Conservation (phyloP, 176 grass and related monocot species). For the Poa annua region DNA sequence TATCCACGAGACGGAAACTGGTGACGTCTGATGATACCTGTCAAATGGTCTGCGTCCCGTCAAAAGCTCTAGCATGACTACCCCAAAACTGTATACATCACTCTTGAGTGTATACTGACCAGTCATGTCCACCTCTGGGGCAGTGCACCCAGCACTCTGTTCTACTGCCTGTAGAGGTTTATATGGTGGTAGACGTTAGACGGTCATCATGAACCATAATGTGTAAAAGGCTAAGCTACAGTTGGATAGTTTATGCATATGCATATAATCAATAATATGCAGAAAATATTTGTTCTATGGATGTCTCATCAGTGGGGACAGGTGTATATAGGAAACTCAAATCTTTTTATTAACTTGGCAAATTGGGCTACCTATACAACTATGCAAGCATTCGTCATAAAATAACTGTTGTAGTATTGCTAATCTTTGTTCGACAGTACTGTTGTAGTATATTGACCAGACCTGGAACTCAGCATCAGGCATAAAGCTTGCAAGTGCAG, state of each 20-base stretch:
- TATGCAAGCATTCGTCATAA: conserved; percentile 17
- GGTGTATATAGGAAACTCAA: background rate
- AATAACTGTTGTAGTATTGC: background rate
- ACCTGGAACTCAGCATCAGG: conserved; percentile 87
- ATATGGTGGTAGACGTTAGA: conserved; percentile 9
- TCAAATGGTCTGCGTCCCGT: conserved; percentile 86
- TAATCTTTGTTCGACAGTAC: background rate
- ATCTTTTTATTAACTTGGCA: conserved; percentile 29
- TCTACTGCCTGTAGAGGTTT: conserved; percentile 63
- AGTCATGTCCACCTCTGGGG: conserved; percentile 86
- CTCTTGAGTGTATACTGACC: conserved; percentile 90
- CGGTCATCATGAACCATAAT: conserved; percentile 11
- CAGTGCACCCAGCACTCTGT: conserved; percentile 70
- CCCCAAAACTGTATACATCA: conserved; percentile 93
- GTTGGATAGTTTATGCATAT: conserved; percentile 1
- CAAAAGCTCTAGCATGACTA: conserved; percentile 97
- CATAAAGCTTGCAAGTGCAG: conserved; percentile 69
- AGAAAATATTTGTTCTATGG: background rate
- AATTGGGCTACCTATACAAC: background rate
- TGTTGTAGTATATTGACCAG: conserved; percentile 10
- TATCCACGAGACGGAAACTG: conserved; percentile 6
- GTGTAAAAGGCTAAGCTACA: conserved; percentile 5
- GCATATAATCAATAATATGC: conserved; percentile 16
- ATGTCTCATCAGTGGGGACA: background rate
- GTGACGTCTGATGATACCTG: conserved; percentile 45